Conservation (phyloP, 1,284 basidiomycete species). For the Cutaneotrichosporon mucoides region DNA sequence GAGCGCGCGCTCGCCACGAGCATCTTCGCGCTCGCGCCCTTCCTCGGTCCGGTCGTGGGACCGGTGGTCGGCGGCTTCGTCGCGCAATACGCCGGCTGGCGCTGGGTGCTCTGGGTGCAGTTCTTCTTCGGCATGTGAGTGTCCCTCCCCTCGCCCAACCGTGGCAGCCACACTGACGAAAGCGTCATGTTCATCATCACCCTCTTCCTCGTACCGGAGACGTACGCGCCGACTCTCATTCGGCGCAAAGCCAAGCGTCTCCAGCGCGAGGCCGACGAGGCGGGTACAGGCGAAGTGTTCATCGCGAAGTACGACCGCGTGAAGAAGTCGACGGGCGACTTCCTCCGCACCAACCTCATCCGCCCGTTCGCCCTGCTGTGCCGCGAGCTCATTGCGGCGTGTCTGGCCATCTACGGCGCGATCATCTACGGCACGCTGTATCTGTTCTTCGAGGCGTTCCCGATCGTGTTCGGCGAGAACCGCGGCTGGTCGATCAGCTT, state of each 20-base stretch:
- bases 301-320: conserved; percentile 58
- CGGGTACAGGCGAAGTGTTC: conserved; percentile 47
- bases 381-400: conserved; percentile 64
- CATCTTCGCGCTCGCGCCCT: conserved; percentile 64
- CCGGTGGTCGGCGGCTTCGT: conserved; percentile 62
- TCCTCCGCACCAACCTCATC: conserved; percentile 49
- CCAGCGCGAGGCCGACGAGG: conserved; percentile 49
- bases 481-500: conserved; percentile 10
- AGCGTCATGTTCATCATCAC: conserved; percentile 52
- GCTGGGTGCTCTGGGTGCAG: conserved; percentile 70
- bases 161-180: background rate
- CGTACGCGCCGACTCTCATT: conserved; percentile 64
- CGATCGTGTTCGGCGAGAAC: conserved; percentile 57
- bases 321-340: conserved; percentile 50
- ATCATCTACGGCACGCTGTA: conserved; percentile 44
- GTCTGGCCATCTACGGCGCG: conserved; percentile 59
- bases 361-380: conserved; percentile 63
- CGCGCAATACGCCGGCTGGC: conserved; percentile 54
- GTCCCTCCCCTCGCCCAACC: background rate
- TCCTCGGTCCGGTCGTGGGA: conserved; percentile 61
- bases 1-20: conserved; percentile 52
- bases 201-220: conserved; percentile 48
- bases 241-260: conserved; percentile 58
- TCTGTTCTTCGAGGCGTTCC: conserved; percentile 45
- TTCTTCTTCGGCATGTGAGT: conserved; percentile 41